Base-by-base conservation (phyloP, 2,329 filamentous ascomycete genomes). In the Nemania sp. region DNA sequence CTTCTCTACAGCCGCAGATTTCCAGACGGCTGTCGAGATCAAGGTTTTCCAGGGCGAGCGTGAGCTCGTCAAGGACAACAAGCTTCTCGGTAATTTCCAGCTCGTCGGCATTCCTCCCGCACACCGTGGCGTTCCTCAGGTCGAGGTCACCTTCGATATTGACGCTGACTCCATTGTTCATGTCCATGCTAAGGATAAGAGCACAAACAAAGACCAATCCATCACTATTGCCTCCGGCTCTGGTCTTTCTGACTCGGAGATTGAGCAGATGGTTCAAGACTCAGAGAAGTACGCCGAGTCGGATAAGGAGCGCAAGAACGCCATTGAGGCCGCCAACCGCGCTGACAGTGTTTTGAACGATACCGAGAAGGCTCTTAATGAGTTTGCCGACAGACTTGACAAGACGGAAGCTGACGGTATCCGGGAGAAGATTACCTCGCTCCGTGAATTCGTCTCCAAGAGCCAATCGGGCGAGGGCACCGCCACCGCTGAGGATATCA, bases 41-140 rank as follows among this genome's bases (percentile, higher is more conserved):
- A 98, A 98, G 92, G 95, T 98, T 73, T 98, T 90, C 92, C 94
- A 98, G 90, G 95, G 95, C 88, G 95, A 98, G 89, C 95, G 95
- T 93, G 94, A 98, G 87, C 93, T 98, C 72, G 94, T 98, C 82
- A 92, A 91, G 80, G 95, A 98, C 86, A 98, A 98, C 92, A 98
- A 98, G 89, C 86, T 98, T 69, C 90, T 98, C 67, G 95, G 95
- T 71, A 98, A 98, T 92, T 98, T 98, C 93, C 94, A 98, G 89
- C 92, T 98, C 75, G 94, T 97, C 77, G 95, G 95, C 73, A 98
- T 98, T 70, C 95, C 95, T 66, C 95, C 95, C 76, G 95, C 95
- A 64, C 94, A 97, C 87, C 94, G 94, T 81, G 94, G 94, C 86
- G 93, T 98, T 70, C 95, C 95, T 72, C 95, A 98, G 83, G 88